Evolutionary conservation across 805 yeast species (phyloP).

Genomic region (Brettanomyces sp.): DNA sequence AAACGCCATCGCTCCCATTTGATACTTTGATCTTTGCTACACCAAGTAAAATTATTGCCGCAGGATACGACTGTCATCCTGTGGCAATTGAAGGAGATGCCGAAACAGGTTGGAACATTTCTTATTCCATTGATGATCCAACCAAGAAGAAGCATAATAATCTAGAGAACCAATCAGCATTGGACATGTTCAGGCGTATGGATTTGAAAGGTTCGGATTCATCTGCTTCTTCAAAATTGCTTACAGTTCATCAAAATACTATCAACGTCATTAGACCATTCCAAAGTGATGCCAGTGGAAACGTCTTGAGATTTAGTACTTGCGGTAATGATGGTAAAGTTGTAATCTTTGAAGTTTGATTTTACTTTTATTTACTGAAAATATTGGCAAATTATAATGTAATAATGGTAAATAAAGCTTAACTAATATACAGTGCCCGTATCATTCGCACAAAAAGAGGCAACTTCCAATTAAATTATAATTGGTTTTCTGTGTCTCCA

Average conservation of each 20-base stretch:
- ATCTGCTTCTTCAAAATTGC: constrained; percentile 38
- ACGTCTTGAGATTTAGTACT: constrained; percentile 47
- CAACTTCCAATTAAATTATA: no score
- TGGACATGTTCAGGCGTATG: constrained; percentile 90
- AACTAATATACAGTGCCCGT: neutral
- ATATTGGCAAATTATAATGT: no score
- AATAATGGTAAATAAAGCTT: neutral
- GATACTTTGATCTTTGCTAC: constrained; percentile 61
- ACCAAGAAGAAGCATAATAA: constrained; percentile 32
- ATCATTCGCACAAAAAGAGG: no score
- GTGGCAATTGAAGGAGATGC: constrained; percentile 69
- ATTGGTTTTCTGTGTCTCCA: neutral
- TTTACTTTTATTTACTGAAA: neutral
- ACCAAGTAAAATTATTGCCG: constrained; percentile 65
- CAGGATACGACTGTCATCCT: constrained; percentile 90
- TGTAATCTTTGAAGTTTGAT: constrained; percentile 57
- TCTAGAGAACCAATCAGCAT: constrained; percentile 65
- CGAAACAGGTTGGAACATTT: constrained; percentile 50
- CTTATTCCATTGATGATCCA: constrained; percentile 55
- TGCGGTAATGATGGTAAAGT: constrained; percentile 90
- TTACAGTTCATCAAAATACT: constrained; percentile 86
- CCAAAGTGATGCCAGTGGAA: constrained; percentile 33
- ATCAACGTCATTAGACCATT: constrained; percentile 57
- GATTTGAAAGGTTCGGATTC: constrained; percentile 81
- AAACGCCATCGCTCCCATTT: constrained; percentile 72